Conservation (phyloP, 495 filamentous ascomycete species). For the Penicillium argentinense region DNA sequence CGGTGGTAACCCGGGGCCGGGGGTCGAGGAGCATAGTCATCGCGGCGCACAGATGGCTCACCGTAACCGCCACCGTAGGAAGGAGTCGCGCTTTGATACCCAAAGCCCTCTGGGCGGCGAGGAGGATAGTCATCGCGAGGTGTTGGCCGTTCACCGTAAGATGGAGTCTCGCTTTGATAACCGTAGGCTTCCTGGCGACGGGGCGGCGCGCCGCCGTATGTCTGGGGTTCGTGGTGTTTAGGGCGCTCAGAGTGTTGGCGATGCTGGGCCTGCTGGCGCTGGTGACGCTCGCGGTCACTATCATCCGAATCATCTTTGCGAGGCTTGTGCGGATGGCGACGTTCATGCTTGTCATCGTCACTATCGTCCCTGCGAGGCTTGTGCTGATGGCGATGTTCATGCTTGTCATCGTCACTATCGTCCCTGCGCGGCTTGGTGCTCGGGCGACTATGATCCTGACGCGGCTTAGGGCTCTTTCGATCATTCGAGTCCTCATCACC, state of each 20-base stretch:
- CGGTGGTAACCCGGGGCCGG: constrained; percentile 12
- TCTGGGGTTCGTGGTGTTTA: constrained; percentile 37
- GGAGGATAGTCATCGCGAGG: constrained; percentile 4
- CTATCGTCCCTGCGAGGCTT: constrained; percentile 33
- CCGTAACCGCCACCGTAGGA: constrained; percentile 1
- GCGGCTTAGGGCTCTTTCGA: constrained; percentile 6
- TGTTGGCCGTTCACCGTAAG: neutral
- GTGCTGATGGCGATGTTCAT: constrained; percentile 13
- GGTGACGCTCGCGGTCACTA: constrained; percentile 22
- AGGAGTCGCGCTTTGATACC: neutral
- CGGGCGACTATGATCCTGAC: too few relatives aligned
- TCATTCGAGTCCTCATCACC: constrained; percentile 26
- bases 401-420: constrained; percentile 32
- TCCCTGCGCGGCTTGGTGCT: constrained; percentile 16
- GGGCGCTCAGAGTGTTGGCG: constrained; percentile 27
- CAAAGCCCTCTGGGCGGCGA: constrained; percentile 7
- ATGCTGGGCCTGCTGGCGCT: constrained; percentile 22
- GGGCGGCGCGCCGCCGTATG: constrained; percentile 5
- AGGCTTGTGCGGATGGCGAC: constrained; percentile 22
- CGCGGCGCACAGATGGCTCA: constrained; percentile 5
- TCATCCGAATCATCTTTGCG: constrained; percentile 29
- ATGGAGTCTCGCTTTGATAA: constrained; percentile 12
- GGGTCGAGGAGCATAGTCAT: constrained; percentile 10
- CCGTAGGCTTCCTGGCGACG: constrained; percentile 8
- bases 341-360: constrained; percentile 33